Conservation (phyloP, 495 filamentous ascomycete species). For the Terfezia claveryi region DNA sequence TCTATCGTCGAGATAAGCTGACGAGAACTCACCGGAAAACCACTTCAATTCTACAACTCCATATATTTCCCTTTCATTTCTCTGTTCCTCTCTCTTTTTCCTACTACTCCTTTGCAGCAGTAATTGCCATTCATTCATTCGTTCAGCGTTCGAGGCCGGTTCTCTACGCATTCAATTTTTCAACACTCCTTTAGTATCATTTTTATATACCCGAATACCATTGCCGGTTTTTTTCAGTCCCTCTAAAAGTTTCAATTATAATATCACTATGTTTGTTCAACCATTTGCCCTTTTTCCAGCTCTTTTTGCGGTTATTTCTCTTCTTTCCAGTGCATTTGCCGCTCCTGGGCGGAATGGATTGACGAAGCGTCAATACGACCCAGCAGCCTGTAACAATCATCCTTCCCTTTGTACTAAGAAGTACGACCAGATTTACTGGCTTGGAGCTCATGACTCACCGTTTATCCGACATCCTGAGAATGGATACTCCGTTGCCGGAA, state of each 20-base stretch:
- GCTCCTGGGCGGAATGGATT: neutral
- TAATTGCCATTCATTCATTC: too few species aligned
- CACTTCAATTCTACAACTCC: too few species aligned
- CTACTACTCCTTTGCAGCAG: too few species aligned
- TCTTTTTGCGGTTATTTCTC: neutral
- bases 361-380: slow-evolving; percentile 2
- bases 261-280: neutral
- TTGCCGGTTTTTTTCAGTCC: neutral
- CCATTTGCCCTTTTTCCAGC: neutral
- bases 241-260: neutral
- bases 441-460: slow-evolving; percentile 47
- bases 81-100: too few species aligned
- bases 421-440: slow-evolving; percentile 44
- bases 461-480: slow-evolving; percentile 36
- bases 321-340: neutral
- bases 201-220: too few species aligned
- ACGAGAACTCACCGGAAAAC: too few species aligned
- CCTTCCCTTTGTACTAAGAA: slow-evolving; percentile 34
- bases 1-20: too few species aligned
- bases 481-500: slow-evolving; percentile 34
- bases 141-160: too few species aligned
- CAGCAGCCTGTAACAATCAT: slow-evolving; percentile 42
- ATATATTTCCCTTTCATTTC: too few species aligned
- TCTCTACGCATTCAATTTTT: neutral
- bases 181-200: too few species aligned